These are phyloP conservation scores for Magnaporthiopsis incrustans DNA, from an alignment of 2,329 filamentous ascomycete species.

Conservation along the genomic window DNA sequence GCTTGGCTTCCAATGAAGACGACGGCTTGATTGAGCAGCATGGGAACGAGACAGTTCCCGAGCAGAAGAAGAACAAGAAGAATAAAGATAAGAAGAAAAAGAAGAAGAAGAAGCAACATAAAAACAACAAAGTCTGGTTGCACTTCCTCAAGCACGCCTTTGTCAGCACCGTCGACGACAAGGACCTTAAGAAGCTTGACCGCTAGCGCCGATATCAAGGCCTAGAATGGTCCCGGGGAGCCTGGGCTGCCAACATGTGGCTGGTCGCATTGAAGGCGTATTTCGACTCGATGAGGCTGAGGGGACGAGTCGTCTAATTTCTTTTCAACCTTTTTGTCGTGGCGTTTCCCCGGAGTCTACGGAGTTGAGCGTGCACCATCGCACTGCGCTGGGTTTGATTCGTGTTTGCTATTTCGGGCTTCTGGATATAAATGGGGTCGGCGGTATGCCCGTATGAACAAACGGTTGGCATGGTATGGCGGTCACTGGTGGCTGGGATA, in stretches of 20 bases:
- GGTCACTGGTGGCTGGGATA: background rate
- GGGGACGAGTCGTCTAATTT: background rate
- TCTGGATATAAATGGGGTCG: background rate
- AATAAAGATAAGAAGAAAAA: constrained; percentile 36
- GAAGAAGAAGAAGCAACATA: constrained; percentile 43
- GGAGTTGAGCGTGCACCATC: background rate
- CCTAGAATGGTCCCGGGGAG: background rate
- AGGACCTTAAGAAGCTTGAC: constrained; percentile 49
- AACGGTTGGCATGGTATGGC: background rate
- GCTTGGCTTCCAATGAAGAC: constrained; percentile 11
- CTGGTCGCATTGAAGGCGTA: background rate
- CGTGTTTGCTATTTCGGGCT: background rate
- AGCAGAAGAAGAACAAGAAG: constrained; percentile 32
- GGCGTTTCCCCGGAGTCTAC: background rate
- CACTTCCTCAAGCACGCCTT: constrained; percentile 74
- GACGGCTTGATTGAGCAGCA: constrained; percentile 19
- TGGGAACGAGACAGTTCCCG: constrained; percentile 19
- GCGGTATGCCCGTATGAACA: background rate
- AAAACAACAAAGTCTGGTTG: constrained; percentile 64
- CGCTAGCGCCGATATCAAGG: background rate
- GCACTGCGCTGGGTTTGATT: background rate
- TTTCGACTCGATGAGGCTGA: background rate
- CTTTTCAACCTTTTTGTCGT: background rate
- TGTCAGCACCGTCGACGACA: constrained; percentile 60
- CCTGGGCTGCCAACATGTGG: background rate